Evolutionary conservation across 805 yeast genomes (phyloP).

Genomic region (Phaffomyces thermotolerans): DNA sequence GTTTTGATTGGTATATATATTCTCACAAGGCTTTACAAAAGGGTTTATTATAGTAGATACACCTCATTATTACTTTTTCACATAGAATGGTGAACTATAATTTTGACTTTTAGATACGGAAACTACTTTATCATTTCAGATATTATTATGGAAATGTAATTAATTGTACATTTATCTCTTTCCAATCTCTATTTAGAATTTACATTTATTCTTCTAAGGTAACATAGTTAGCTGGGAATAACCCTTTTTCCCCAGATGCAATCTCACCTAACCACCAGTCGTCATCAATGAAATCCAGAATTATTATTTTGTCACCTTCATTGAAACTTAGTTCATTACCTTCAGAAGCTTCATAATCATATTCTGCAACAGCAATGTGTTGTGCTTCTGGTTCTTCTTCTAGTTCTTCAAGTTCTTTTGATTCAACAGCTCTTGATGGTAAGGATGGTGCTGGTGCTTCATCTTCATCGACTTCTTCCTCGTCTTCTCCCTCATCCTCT

Average conservation of each 20-base stretch:
- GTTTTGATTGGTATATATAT: too few species aligned
- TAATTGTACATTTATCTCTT: background rate
- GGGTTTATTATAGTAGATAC: too few species aligned
- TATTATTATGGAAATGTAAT: too few species aligned
- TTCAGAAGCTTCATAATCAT: slow-evolving; percentile 87
- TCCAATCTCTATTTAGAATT: too few species aligned
- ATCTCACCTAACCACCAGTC: slow-evolving; percentile 96
- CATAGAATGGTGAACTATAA: too few species aligned
- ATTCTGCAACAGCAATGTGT: slow-evolving; percentile 67
- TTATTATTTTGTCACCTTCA: slow-evolving; percentile 75
- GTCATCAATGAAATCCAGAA: slow-evolving; percentile 84
- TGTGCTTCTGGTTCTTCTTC: slow-evolving; percentile 18
- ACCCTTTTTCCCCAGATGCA: slow-evolving; percentile 64
- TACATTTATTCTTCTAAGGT: slow-evolving; percentile 17
- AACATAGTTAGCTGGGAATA: slow-evolving; percentile 92
- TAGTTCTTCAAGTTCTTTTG: slow-evolving; percentile 5
- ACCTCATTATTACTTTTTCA: too few species aligned
- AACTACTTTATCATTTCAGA: too few species aligned
- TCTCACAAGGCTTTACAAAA: too few species aligned
- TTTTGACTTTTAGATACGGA: too few species aligned
- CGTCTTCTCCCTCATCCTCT: background rate
- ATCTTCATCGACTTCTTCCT: background rate
- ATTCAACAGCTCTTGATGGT: background rate
- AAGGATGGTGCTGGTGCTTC: background rate
- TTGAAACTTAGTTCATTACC: slow-evolving; percentile 82